Conservation (phyloP, 768 basidiomycete genomes). For the Lactifluus hygrophoroides region DNA sequence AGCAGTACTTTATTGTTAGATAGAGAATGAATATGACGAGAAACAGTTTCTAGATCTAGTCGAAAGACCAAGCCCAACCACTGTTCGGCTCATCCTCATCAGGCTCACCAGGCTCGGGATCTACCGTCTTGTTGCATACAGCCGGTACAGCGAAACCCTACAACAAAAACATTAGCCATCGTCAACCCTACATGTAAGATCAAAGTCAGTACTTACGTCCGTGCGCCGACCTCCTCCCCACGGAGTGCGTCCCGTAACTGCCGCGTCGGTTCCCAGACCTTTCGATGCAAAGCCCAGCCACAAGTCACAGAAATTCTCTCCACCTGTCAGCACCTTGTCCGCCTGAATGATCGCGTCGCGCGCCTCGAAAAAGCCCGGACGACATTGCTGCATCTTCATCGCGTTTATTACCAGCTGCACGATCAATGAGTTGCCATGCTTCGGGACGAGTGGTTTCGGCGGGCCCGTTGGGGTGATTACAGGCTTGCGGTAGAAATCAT, state of each 20-base stretch:
- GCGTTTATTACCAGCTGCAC: constrained; percentile 79
- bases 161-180: neutral
- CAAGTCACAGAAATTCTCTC: constrained; percentile 84
- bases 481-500: constrained; percentile 64
- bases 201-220: constrained; percentile 37
- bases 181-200: neutral
- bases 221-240: constrained; percentile 89
- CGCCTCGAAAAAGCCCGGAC: constrained; percentile 84
- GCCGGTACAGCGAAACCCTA: constrained; percentile 37
- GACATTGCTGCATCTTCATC: constrained; percentile 94
- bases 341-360: constrained; percentile 88
- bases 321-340: constrained; percentile 81
- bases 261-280: constrained; percentile 75
- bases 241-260: constrained; percentile 65
- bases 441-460: constrained; percentile 64
- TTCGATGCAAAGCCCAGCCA: constrained; percentile 80
- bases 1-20: neutral
- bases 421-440: constrained; percentile 83
- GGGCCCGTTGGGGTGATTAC: constrained; percentile 31
- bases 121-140: constrained; percentile 30
- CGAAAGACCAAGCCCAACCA: neutral
- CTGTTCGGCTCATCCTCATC: constrained; percentile 22
- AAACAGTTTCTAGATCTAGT: neutral
- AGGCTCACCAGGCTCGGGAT: constrained; percentile 27
- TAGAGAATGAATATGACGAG: neutral